Conservation (phyloP, 768 basidiomycete species). For the Rickenella mellea region DNA sequence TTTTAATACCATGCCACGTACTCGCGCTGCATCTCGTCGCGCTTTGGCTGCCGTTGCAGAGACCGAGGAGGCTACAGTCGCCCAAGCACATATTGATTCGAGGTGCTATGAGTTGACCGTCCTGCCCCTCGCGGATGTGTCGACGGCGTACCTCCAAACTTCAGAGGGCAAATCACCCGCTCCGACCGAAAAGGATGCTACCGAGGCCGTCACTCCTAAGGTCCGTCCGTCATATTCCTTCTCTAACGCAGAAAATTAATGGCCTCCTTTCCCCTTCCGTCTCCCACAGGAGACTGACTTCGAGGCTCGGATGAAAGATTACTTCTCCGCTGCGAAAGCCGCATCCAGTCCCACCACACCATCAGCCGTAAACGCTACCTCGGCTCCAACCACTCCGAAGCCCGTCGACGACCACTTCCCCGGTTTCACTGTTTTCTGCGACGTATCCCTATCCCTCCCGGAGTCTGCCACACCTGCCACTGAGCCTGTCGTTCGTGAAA, state of each 20-base stretch:
- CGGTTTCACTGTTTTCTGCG: not conserved
- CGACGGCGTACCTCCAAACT: slow-evolving; percentile 38
- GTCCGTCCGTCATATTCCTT: not conserved
- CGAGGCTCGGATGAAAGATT: not conserved
- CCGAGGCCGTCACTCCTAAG: not conserved
- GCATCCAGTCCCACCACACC: not conserved
- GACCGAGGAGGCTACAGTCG: slow-evolving; percentile 21
- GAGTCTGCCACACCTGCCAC: not conserved
- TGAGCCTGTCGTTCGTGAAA: too few relatives aligned
- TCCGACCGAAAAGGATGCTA: not conserved
- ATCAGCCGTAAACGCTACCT: not conserved
- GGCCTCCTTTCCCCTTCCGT: not conserved
- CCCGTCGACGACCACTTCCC: not conserved
- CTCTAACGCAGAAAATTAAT: not conserved
- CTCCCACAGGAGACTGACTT: not conserved
- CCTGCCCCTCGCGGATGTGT: slow-evolving; percentile 68
- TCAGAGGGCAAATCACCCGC: not conserved
- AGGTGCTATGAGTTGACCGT: slow-evolving; percentile 76
- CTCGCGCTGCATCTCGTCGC: slow-evolving; percentile 2
- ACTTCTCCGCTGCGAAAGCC: too few relatives aligned
- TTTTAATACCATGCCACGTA: slow-evolving; percentile 17
- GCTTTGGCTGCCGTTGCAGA: slow-evolving; percentile 7
- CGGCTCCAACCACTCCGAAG: not conserved
- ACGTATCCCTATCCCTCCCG: not conserved
- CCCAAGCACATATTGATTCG: slow-evolving; percentile 56